Conservation (phyloP, 805 yeast genomes). For the Starmera caribaea region DNA sequence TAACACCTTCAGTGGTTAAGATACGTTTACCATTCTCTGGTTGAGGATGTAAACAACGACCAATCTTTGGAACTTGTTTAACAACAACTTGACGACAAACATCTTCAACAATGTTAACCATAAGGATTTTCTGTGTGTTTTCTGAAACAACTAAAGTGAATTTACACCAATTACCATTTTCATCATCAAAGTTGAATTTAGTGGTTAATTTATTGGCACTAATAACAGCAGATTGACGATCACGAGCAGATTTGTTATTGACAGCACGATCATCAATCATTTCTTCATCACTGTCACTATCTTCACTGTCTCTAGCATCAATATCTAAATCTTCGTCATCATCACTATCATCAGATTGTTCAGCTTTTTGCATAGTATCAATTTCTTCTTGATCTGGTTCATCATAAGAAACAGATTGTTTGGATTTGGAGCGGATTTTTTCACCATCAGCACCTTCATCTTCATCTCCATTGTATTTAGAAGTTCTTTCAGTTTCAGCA, state of each 20-base stretch:
- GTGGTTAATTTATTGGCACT: slow-evolving; percentile 65
- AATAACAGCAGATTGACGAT: slow-evolving; percentile 78
- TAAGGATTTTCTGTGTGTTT: slow-evolving; percentile 82
- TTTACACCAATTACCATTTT: slow-evolving; percentile 84
- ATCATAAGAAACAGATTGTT: slow-evolving; percentile 87
- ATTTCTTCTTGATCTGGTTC: slow-evolving; percentile 93
- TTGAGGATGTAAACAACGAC: slow-evolving; percentile 82
- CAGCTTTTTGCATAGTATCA: slow-evolving; percentile 81
- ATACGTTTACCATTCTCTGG: slow-evolving; percentile 63
- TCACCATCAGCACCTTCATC: slow-evolving; percentile 58
- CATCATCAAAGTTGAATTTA: slow-evolving; percentile 85
- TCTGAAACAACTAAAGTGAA: slow-evolving; percentile 78
- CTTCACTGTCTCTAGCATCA: slow-evolving; percentile 24
- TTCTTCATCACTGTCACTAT: slow-evolving; percentile 29
- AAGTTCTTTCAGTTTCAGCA: slow-evolving; percentile 24
- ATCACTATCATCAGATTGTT: slow-evolving; percentile 49
- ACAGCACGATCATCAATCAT: slow-evolving; percentile 20
- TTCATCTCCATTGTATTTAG: slow-evolving; percentile 29
- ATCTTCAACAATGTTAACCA: slow-evolving; percentile 94
- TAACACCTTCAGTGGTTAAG: slow-evolving; percentile 95
- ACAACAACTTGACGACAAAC: slow-evolving; percentile 86
- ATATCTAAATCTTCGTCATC: slow-evolving; percentile 40
- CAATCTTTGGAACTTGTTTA: slow-evolving; percentile 83
- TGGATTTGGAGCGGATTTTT: slow-evolving; percentile 48
- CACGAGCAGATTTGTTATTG: slow-evolving; percentile 57